Conservation (phyloP, 1,284 basidiomycete genomes). For the Athelia sp. region DNA sequence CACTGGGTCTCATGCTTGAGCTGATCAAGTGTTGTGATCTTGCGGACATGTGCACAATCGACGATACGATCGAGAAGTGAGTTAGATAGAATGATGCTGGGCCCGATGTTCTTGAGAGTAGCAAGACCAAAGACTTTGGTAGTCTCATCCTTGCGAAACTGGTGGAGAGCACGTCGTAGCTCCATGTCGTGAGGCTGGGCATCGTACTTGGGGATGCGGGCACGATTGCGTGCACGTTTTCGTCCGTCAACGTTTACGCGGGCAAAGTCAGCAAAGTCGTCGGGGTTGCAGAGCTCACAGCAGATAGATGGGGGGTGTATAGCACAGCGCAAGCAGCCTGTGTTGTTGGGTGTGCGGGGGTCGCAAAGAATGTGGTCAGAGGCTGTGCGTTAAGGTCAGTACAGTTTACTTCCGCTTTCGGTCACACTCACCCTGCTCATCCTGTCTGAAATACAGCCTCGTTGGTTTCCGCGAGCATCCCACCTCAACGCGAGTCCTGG, state of each 20-base stretch:
- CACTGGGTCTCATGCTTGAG: slow-evolving; percentile 4
- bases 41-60: slow-evolving; percentile 9
- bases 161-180: slow-evolving; percentile 4
- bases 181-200: background rate
- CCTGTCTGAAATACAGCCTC: background rate
- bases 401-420: background rate
- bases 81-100: slow-evolving; percentile 8
- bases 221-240: background rate
- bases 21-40: slow-evolving; percentile 7
- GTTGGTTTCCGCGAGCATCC: background rate
- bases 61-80: slow-evolving; percentile 10
- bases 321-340: slow-evolving; percentile 4
- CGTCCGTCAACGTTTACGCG: background rate
- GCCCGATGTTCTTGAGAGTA: slow-evolving; percentile 5
- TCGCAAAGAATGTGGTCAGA: background rate
- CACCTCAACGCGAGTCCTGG: slow-evolving; percentile 1
- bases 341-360: background rate
- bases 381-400: background rate
- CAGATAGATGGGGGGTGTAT: slow-evolving; percentile 2
- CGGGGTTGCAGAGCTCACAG: slow-evolving; percentile 10
- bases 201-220: background rate
- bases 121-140: slow-evolving; percentile 4
- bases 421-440: background rate
- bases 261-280: slow-evolving; percentile 1
- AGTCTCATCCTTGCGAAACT: slow-evolving; percentile 5